These are phyloP conservation scores for Cystobasidium sp. DNA, from an alignment of 1,284 basidiomycete genomes.

Conservation along the genomic window DNA sequence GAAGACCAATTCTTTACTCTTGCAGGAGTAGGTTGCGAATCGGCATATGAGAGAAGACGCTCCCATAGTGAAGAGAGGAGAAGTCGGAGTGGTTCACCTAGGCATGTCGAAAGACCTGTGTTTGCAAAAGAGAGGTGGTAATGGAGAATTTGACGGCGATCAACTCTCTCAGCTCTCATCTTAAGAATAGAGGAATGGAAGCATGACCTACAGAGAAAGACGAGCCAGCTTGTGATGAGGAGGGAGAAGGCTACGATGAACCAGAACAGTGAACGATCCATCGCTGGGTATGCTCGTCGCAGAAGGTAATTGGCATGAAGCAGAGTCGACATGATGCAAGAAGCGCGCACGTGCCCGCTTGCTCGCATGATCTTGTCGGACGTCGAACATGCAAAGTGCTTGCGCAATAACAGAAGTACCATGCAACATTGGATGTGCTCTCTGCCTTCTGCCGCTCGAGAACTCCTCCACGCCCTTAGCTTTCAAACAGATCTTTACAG, in stretches of 20 bases:
- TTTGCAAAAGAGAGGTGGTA: not conserved
- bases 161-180: not conserved
- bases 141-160: too few species aligned
- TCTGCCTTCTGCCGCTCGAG: too few species aligned
- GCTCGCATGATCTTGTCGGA: conserved; percentile 8
- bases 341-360: conserved; percentile 1
- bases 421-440: too few species aligned
- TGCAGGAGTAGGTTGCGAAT: conserved; percentile 18
- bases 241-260: conserved; percentile 25
- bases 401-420: too few species aligned
- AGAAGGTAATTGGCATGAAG: not conserved
- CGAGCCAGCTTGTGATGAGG: conserved; percentile 22
- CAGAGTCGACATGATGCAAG: not conserved
- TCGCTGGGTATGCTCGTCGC: not conserved
- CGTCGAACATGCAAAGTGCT: too few species aligned
- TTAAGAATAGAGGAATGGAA: not conserved
- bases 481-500: too few species aligned
- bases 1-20: not conserved
- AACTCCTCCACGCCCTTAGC: too few species aligned
- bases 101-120: conserved; percentile 34
- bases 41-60: conserved; percentile 25
- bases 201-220: conserved; percentile 23
- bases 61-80: conserved; percentile 23
- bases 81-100: conserved; percentile 35
- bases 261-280: conserved; percentile 36